Evolutionary conservation across 108 stramenopile genomes (phyloP), one percentile per base, ranked within the genome.

Genomic region (Stephanodiscus triporus): DNA sequence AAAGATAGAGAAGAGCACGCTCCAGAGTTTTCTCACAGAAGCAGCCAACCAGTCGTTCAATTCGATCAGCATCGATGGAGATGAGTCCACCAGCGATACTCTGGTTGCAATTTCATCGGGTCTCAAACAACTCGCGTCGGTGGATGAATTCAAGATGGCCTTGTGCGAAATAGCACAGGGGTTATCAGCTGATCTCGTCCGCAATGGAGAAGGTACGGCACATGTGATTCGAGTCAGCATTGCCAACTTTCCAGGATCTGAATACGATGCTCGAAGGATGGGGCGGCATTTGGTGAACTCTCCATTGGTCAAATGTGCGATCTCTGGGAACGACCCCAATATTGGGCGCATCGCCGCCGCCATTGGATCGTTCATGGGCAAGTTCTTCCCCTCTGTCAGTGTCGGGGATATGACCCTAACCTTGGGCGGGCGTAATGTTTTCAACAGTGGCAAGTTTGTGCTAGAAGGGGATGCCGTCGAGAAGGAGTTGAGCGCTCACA

Each of bases 191-290:
- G 97, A 98, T 72, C 88, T 99, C 63, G 98, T 99, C 7, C 93
- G 98, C 40, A 99, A 99, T 77, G 98, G 98, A 47, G 98, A 99
- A 87, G 98, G 98, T n/a, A 97, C 96, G 24, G 84, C 88, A 9
- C 98, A 99, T 81, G 97, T 99, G 9, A 97, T 99, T 72, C 78
- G 90, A 22, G 95, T 97, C 11, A 63, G 50, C 20, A 96, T 99
- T 29, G 57, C 70, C 49, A 93, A 95, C 71, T 97, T 92, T 66
- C 89, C 95, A 36, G 92, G 91, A 22, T 84, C 88, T 4, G 86
- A 91, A 54, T 70, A 76, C 32, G 86, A 93, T 49, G 97, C 97
- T 29, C 89, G 96, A 27, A 84, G 84, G 26, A 71, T 99, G 66
- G 98, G 97, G 49, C 81, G 95, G 36, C 90, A 88, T 57, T 77